Evolutionary conservation across 1,139 yeast genomes (phyloP).

Genomic region (Keqinozyma sinolaborantium): DNA sequence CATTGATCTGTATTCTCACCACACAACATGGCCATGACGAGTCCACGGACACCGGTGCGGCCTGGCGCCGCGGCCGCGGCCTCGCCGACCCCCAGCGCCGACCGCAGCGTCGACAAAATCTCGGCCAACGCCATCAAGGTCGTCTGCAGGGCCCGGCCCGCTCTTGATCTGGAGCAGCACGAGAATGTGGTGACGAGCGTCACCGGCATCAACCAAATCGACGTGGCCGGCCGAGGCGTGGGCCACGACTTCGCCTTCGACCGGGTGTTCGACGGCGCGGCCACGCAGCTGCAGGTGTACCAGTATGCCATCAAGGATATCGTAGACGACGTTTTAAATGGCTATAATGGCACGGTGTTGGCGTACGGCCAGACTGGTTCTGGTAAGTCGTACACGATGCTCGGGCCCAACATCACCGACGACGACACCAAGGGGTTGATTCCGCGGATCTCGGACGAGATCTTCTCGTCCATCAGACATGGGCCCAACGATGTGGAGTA

Average conservation of each 20-base stretch:
- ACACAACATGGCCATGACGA: background rate
- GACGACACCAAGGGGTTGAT: conserved; percentile 52
- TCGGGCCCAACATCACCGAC: conserved; percentile 55
- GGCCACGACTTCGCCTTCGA: conserved; percentile 54
- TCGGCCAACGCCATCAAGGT: conserved; percentile 47
- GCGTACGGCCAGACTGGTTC: conserved; percentile 92
- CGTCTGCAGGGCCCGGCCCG: conserved; percentile 64
- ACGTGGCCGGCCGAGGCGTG: conserved; percentile 25
- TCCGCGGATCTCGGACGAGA: conserved; percentile 67
- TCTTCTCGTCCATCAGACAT: conserved; percentile 54
- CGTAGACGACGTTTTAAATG: conserved; percentile 67
- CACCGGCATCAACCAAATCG: conserved; percentile 25
- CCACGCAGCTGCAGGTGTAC: conserved; percentile 61
- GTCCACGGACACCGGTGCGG: background rate
- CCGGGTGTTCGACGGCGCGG: conserved; percentile 50
- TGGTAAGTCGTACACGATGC: conserved; percentile 85
- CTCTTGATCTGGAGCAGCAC: conserved; percentile 20
- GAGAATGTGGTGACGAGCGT: conserved; percentile 17
- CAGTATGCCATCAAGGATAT: conserved; percentile 55
- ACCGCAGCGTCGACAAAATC: conserved; percentile 2
- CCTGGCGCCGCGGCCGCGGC: background rate
- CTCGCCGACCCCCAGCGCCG: background rate
- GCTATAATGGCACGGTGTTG: conserved; percentile 81
- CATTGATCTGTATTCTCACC: background rate
- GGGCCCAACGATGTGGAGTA: conserved; percentile 58